phyloP scores from a whole-genome alignment of 768 basidiomycete species.

The Auricularia cornea region DNA sequence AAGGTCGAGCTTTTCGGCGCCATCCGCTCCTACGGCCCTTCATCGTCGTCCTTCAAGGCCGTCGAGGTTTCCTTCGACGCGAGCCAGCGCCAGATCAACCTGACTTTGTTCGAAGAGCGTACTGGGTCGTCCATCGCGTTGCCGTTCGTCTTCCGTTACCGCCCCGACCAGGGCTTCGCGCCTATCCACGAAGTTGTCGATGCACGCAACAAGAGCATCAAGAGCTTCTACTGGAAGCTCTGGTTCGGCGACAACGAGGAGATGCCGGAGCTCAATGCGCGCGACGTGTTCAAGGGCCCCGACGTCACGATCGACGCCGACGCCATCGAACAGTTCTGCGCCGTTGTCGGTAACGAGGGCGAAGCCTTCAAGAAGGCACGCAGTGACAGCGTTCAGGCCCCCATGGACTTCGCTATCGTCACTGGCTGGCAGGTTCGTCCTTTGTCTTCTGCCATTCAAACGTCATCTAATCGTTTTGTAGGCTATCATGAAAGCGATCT shows the following conservation, averaged over 20 bases:
- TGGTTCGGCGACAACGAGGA: conserved; percentile 88
- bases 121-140: conserved; percentile 70
- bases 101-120: conserved; percentile 81
- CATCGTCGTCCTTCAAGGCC: conserved; percentile 73
- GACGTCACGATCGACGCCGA: conserved; percentile 71
- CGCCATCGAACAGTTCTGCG: conserved; percentile 82
- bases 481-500: conserved; percentile 99
- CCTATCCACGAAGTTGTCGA: conserved; percentile 87
- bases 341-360: conserved; percentile 87
- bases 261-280: conserved; percentile 71
- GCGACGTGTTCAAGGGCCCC: conserved; percentile 77
- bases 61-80: conserved; percentile 59
- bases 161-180: conserved; percentile 78
- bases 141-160: conserved; percentile 72
- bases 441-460: neutral
- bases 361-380: conserved; percentile 81
- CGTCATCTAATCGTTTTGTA: conserved; percentile 22
- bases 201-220: conserved; percentile 83
- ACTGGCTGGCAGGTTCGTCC: conserved; percentile 89
- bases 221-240: conserved; percentile 96
- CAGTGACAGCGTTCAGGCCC: conserved; percentile 66
- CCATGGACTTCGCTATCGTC: conserved; percentile 99
- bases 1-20: conserved; percentile 52
- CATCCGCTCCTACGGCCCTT: conserved; percentile 70
- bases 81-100: conserved; percentile 47